Conservation (phyloP, 2,329 filamentous ascomycete species). For the Cladobotryum mycophilum region DNA sequence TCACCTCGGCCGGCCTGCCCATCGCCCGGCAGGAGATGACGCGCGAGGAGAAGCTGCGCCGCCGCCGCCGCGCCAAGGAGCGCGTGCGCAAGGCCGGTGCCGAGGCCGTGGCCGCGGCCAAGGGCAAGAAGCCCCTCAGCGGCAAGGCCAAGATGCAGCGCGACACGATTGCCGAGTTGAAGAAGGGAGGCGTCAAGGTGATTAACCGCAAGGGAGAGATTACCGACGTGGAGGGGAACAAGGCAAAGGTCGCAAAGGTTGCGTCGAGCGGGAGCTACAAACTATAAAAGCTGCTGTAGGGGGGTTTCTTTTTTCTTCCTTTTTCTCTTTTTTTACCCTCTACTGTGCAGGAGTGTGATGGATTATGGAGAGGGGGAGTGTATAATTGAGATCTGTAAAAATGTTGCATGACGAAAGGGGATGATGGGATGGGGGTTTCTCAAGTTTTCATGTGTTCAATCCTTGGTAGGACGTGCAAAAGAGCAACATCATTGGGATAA, state of each 20-base stretch:
- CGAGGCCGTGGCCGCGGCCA: constrained; percentile 20
- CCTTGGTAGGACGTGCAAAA: not conserved
- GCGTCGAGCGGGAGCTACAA: constrained; percentile 55
- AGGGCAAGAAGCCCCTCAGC: constrained; percentile 41
- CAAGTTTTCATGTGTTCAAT: not conserved
- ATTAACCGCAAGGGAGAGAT: constrained; percentile 87
- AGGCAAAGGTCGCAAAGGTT: constrained; percentile 50
- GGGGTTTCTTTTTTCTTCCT: not conserved
- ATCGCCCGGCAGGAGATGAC: constrained; percentile 80
- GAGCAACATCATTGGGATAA: too few relatives aligned
- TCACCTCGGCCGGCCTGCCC: constrained; percentile 70
- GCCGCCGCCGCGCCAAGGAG: constrained; percentile 79
- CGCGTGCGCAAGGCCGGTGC: constrained; percentile 64
- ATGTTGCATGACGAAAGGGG: too few relatives aligned
- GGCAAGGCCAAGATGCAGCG: constrained; percentile 49
- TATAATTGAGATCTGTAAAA: too few relatives aligned
- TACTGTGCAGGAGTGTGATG: not conserved
- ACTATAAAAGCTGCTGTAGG: constrained; percentile 43
- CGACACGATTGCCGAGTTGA: constrained; percentile 58
- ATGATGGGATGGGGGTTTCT: not conserved
- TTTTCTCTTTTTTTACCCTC: not conserved
- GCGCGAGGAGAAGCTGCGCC: constrained; percentile 73
- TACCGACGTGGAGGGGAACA: constrained; percentile 75
- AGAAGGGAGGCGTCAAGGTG: constrained; percentile 82
- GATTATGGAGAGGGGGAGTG: too few relatives aligned